A percentile compares a stretch with the other conserved stretches of the same genome.
phyloP scores from a whole-genome alignment of 2,329 filamentous ascomycete species.

The Curvularia eragrostidis region DNA sequence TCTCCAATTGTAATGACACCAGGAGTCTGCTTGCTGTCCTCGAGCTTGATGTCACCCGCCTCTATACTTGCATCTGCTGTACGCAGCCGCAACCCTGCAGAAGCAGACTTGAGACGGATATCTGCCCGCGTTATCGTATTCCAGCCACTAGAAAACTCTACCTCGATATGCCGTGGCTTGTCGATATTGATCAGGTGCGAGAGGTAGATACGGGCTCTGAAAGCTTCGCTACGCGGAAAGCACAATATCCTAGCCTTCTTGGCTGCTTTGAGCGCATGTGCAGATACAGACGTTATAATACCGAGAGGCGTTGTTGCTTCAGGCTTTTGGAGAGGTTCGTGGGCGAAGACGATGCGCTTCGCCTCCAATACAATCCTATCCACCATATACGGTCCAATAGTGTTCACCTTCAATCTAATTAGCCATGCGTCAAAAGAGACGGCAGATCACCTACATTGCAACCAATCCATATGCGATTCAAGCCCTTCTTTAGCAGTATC shows the following conservation, averaged over 20 bases:
- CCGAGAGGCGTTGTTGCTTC: constrained; percentile 55
- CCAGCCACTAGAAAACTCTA: constrained; percentile 75
- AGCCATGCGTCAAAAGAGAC: constrained; percentile 24
- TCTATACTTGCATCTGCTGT: constrained; percentile 58
- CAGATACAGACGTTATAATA: constrained; percentile 54
- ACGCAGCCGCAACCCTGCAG: constrained; percentile 65
- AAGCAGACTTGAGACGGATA: constrained; percentile 63
- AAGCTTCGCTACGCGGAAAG: constrained; percentile 72
- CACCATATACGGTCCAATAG: constrained; percentile 76
- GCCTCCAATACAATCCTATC: constrained; percentile 72
- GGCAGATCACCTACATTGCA: constrained; percentile 46
- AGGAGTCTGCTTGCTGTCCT: constrained; percentile 52
- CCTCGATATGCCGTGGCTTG: constrained; percentile 76
- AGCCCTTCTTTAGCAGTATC: constrained; percentile 62
- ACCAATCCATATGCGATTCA: constrained; percentile 60
- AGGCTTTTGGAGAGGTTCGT: constrained; percentile 66
- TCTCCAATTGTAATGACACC: constrained; percentile 55
- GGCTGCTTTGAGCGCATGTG: constrained; percentile 41
- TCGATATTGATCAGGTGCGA: constrained; percentile 80
- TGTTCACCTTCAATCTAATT: constrained; percentile 59
- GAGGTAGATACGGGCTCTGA: constrained; percentile 71
- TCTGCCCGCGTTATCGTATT: constrained; percentile 65
- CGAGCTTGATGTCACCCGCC: constrained; percentile 52
- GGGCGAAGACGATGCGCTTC: constrained; percentile 69
- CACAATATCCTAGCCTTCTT: constrained; percentile 68